Base-by-base conservation (phyloP, 306 rosid genomes). In the Prinsepia uniflora region DNA sequence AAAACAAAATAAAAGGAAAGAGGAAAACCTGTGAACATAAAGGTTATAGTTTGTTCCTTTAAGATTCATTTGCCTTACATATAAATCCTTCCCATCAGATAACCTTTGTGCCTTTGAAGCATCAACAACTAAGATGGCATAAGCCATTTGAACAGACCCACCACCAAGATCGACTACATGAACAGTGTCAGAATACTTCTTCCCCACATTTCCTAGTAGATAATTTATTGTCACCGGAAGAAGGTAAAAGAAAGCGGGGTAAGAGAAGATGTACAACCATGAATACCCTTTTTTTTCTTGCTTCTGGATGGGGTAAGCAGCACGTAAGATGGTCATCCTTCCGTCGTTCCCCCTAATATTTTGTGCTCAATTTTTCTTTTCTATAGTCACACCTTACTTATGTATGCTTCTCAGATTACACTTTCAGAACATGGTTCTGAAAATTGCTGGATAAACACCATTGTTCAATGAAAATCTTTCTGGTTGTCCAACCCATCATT, bases 61-160 rank as follows among this genome's bases (percentile, higher is more conserved):
- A 8, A 94, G 85, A 80, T 72, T 70, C 99, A 94, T 94, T 76
- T 84, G 82, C 82, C 87, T 89, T 54, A 94, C 81, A 67, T 89
- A 91, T 45, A 78, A 63, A 36, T 92, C 92, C 73, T 73, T 91
- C 56, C 85, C 95, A 56, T 84, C 85, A 18, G 59, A 46, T 72
- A 77, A 54, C 74, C 79, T 83, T 30, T 96, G 92, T 76, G 97
- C 95, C 78, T 65, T 80, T 20, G 81, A 83, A 66, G 95, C 92
- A 54, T 86, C 96, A 34, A 79, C 43, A 80, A 89, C 96, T 1
- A 97, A 89, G 74, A 94, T 85, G 63, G 99, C 97, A 87, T 94
- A 94, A 40, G 99, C 99, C 97, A 94, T 94, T 84, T 94, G 99
- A 76, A 94, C 97, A 81, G 99, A 94, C 58, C 99, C 99, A 75